Base-by-base conservation (phyloP, 2,329 filamentous ascomycete genomes). In the Fusarium mexicanum region DNA sequence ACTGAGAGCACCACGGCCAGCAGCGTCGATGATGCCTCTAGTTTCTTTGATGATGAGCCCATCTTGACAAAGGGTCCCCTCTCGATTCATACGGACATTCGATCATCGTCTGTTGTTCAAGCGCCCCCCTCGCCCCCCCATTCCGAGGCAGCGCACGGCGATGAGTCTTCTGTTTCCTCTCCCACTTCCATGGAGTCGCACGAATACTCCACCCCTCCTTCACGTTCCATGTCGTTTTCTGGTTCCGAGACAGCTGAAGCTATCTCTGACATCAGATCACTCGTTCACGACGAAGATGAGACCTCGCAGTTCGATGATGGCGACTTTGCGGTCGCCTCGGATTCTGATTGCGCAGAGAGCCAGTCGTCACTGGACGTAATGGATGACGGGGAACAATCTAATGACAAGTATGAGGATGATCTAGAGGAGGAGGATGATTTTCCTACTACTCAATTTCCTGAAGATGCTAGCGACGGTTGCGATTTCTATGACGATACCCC, bases 201-300 rank as follows among this genome's bases (percentile, higher is more conserved):
- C 70, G 80, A 59, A 67, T 83, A 72, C 64, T 79, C 76, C 79
- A 82, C 79, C 55, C 85, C 85, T 3, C 84, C 86, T 10, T 84
- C 86, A 14, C 85, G 87, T 61, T 86, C 85, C 20, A 81, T 87
- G 61, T 89, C 88, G 5, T 88, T 88, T 73, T 89, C 87, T 3
- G 86, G 86, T 58, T 86, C 84, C 1, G 87, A 88, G 70, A 83
- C 84, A 5, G 86, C 84, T 33, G 79, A 76, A 26, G 82, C 86
- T 63, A 71, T 78, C 35, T 67, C 82, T 29, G 80, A 78, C 44
- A 65, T 73, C 31, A 78, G 81, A 75, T 64, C 74, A 53, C 71
- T 78, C 24, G 66, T 78, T 53, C 78, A 83, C 44, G 81, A 83
- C 64, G 84, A 85, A 43, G 84, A 85, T 64, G 85, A 86, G 63